These are phyloP conservation scores for Brettanomyces bruxellensis DNA, from an alignment of 805 yeast genomes.

Conservation along the genomic window DNA sequence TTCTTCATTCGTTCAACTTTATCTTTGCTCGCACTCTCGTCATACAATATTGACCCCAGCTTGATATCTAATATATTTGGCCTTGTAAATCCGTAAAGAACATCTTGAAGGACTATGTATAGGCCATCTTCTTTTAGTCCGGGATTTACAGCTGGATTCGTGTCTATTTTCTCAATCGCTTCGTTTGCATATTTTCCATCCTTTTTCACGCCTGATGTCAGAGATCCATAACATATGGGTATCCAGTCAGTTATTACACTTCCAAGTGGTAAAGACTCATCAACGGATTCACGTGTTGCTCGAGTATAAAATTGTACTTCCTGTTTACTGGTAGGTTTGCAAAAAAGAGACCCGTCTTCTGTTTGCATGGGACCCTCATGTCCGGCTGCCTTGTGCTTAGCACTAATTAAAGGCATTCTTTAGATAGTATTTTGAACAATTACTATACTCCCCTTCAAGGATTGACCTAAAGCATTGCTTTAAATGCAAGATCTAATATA, in stretches of 20 bases:
- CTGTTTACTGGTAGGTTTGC: constrained; percentile 54
- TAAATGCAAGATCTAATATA: too few species aligned
- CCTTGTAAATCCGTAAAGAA: constrained; percentile 45
- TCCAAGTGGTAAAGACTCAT: constrained; percentile 22
- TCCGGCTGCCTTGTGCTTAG: constrained; percentile 80
- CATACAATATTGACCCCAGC: constrained; percentile 65
- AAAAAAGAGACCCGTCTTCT: constrained; percentile 56
- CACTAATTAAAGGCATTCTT: constrained; percentile 22
- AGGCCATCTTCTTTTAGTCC: constrained; percentile 10
- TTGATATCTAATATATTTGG: constrained; percentile 83
- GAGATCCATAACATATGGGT: constrained; percentile 56
- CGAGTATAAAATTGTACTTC: constrained; percentile 71
- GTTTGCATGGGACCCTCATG: constrained; percentile 72
- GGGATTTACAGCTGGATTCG: constrained; percentile 15
- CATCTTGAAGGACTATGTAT: constrained; percentile 64
- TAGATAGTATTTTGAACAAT: too few species aligned
- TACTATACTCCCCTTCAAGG: too few species aligned
- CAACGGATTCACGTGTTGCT: constrained; percentile 15
- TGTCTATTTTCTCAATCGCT: background rate
- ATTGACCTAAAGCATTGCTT: too few species aligned
- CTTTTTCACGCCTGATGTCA: constrained; percentile 36
- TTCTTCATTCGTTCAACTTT: constrained; percentile 51
- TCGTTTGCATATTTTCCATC: constrained; percentile 10
- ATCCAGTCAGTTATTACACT: constrained; percentile 41
- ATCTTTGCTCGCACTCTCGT: constrained; percentile 46